Base-by-base conservation (phyloP, 768 basidiomycete genomes). In the Suillus clintonianus region DNA sequence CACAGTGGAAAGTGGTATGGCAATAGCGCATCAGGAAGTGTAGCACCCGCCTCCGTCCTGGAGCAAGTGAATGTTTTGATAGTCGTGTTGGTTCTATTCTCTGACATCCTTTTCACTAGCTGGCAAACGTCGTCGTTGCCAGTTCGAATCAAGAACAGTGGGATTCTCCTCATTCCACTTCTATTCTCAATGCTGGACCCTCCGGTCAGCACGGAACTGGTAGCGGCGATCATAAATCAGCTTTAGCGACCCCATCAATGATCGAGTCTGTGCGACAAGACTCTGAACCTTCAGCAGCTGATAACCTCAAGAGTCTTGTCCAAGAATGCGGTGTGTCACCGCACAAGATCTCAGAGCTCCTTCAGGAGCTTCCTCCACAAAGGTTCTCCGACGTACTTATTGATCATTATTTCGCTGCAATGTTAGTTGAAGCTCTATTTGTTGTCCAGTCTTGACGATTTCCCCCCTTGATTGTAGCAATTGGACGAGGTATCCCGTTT, bases 261-360 rank as follows among this genome's bases (percentile, higher is more conserved):
- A 80, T 83, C 64, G 80, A 80, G 45, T 76, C 78, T 37, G 82
- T 84, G 27, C 70, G 74, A 70, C 79, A 78, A 57, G 77, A 80
- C 61, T 72, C 74, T 43, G 79, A 84, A 59, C 76, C 80, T 1
- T 78, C 82, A 17, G 90, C 94, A 15, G 91, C 86, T 3, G 93
- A 95, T 72, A 95, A 92, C 68, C 78, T 96, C 56, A 90, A 91
- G 72, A 87, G 87, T 51, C 83, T 98, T 41, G 89, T 97, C 42
- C 90, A 92, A 75, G 95, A 98, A 74, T 98, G 92, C 74, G 95
- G 95, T 7, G 93, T 96, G 42, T 87, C 90, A 19, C 92, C 95
- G 1, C 91, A 94, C 65, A 95, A 95, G 76, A 89, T 98, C 51
- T 87, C 90, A 1, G 95, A 97, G 71, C 85, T 98, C 11, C 81